A percentile compares a stretch with the other conserved stretches of the same genome.
Evolutionary conservation across 306 rosid genomes (phyloP).

Genomic region (Abrus precatorius): DNA sequence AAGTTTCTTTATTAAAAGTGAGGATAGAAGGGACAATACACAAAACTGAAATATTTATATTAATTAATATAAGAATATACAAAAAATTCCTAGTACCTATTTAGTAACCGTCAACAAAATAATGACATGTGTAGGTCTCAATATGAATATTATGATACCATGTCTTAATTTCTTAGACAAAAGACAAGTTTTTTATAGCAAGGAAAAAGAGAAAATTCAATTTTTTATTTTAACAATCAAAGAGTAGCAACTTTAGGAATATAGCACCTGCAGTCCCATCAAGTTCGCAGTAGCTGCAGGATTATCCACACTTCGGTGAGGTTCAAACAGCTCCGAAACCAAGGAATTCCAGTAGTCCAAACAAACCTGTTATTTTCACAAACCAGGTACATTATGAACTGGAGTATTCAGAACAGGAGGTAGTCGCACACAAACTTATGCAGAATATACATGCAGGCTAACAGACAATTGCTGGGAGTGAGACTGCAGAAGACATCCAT

Average conservation of each 20-base stretch:
- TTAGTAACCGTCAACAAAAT: neutral
- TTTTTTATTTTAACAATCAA: constrained; percentile 3
- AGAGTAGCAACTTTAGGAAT: constrained; percentile 53
- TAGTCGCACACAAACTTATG: neutral
- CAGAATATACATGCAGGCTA: constrained; percentile 17
- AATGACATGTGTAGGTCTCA: neutral
- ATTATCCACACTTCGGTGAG: constrained; percentile 55
- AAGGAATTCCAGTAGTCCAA: constrained; percentile 96
- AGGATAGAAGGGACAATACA: neutral
- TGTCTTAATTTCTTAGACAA: neutral
- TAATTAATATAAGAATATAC: neutral
- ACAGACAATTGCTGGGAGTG: neutral
- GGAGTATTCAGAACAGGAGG: constrained; percentile 8
- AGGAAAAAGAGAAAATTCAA: constrained; percentile 7
- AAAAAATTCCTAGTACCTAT: neutral
- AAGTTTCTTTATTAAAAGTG: neutral
- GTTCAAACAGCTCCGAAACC: constrained; percentile 76
- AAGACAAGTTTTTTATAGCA: neutral
- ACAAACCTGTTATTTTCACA: constrained; percentile 75
- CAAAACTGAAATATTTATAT: neutral
- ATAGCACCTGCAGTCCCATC: constrained; percentile 69
- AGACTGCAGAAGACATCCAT: neutral
- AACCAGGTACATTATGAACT: constrained; percentile 13
- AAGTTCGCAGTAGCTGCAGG: constrained; percentile 57
- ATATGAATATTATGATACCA: neutral